Base-by-base conservation (phyloP, 768 basidiomycete species). In the Sarcomyxa edulis region DNA sequence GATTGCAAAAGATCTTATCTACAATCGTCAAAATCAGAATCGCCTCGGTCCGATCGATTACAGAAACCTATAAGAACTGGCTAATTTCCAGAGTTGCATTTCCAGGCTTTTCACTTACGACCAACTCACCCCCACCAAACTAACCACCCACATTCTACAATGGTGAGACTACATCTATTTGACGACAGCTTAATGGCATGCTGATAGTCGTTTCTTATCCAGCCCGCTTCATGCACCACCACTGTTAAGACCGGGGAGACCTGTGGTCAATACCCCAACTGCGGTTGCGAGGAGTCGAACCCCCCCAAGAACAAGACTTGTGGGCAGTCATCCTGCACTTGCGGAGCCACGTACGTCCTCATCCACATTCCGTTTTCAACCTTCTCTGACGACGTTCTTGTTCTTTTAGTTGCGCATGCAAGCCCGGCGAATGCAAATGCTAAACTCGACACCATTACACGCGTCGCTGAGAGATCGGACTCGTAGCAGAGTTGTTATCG, bases 271-370 rank as follows among this genome's bases (percentile, higher is more conserved):
- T 62, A 55, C 43, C 58, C 58, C 12, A 49, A 56, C 51, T 59
- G 58, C 41, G 48, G 46, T 25, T 59, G 62, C 49, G 54, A 51
- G 47, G 54, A n/a, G n/a, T n/a, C n/a, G n/a, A n/a, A 60, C 21
- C 51, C 60, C 22, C 55, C 65, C n/a, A 63, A 61, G 56, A 61
- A 61, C 50, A 51, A 58, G 35, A 37, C 34, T 23, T 51, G 52
- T 36, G 48, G 47, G 42, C 43, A 35, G n/a, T 27, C 42, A 15
- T 22, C 31, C 21, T 58, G 58, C 46, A 46, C 36, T 39, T 56
- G 52, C 31, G 38, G 41, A 21, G 39, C 48, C 8, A 46, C 37
- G 49, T 51, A 25, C 28, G 43, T 43, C 25, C 9, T 27, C 19
- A 33, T 33, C 19, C 7, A 14, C 4, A n/a, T 7, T 23, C 4